Evolutionary conservation across 2,329 filamentous ascomycete species (phyloP).

Genomic region (Coniella vitis): DNA sequence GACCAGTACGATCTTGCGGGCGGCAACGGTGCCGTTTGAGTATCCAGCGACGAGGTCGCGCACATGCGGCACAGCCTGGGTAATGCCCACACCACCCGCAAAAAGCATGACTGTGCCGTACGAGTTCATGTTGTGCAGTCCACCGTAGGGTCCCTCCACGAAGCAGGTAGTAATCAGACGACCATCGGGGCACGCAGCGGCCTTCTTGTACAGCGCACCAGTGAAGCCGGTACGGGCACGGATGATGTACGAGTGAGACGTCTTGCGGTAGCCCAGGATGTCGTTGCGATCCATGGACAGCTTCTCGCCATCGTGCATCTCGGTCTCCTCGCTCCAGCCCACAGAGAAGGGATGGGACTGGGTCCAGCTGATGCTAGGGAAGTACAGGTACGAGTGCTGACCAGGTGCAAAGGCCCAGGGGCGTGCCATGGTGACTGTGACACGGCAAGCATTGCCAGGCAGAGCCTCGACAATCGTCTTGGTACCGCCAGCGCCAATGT

Average conservation of each 20-base stretch:
- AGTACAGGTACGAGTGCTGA: constrained; percentile 74
- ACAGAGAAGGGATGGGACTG: constrained; percentile 76
- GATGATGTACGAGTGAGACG: constrained; percentile 64
- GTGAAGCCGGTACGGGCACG: constrained; percentile 71
- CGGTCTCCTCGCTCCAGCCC: constrained; percentile 66
- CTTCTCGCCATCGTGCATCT: constrained; percentile 44
- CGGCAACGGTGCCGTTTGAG: constrained; percentile 61
- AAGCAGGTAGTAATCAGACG: constrained; percentile 57
- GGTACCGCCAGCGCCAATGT: constrained; percentile 60
- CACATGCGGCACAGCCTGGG: constrained; percentile 70
- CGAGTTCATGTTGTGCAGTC: constrained; percentile 61
- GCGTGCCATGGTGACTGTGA: constrained; percentile 67
- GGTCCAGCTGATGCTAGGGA: constrained; percentile 64
- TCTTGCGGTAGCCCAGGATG: constrained; percentile 52
- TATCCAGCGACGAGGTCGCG: constrained; percentile 65
- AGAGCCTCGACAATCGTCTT: constrained; percentile 67
- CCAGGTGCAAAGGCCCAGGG: constrained; percentile 72
- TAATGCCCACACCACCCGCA: constrained; percentile 74
- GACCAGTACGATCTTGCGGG: constrained; percentile 65
- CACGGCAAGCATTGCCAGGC: constrained; percentile 65
- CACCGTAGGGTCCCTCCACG: constrained; percentile 73
- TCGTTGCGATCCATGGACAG: constrained; percentile 55
- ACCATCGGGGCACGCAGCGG: constrained; percentile 53
- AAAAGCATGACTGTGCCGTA: constrained; percentile 76
- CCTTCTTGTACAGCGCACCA: constrained; percentile 60